Base-by-base conservation (phyloP, 2,329 filamentous ascomycete species). In the Penicillium palitans region DNA sequence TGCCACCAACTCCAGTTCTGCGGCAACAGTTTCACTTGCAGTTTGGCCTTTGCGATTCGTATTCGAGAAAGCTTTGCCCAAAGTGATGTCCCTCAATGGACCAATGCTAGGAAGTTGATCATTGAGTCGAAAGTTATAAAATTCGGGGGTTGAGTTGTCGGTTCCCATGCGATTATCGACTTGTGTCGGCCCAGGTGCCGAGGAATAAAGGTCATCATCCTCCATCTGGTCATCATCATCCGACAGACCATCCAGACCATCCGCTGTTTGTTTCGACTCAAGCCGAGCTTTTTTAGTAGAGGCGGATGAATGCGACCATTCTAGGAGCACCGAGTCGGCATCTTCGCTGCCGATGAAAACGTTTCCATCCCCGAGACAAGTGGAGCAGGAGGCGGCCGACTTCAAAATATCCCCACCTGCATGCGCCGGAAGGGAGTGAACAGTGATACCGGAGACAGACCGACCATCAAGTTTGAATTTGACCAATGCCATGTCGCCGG, bases 311-410 rank as follows among this genome's bases (percentile, higher is more conserved):
- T 84, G 84, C 39, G 84, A 86, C 89, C 92, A 97, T 24, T 90
- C 88, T 27, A 99, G 72, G 4, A 99, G 81, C 1, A 90, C 74
- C 0, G 93, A 96, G 65, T 98, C 90, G 9, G 87, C 84, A 55
- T 88, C 85, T 70, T 96, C 91, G 68, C 91, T 96, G 13, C 93
- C 95, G 25, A 96, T 76, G 70, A 99, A 99, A 33, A 98, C 72
- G 19, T 83, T 81, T 12, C 87, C 86, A 54, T 85, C 84, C 4
- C 86, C 84, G 3, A 98, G 73, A 53, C 82, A 84, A 25, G 87
- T 85, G 2, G 91, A 83, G 61, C 90, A 92, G 1, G 91, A 88
- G 27, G 87, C 84, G 24, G 83, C 78, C 42, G 83, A 82, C 49
- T 83, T 82, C 58, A 96, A 71, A 10, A 90, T 61, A 31, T 76